Conservation (phyloP, 75 land plant species). For the Selaginella tamariscina region DNA sequence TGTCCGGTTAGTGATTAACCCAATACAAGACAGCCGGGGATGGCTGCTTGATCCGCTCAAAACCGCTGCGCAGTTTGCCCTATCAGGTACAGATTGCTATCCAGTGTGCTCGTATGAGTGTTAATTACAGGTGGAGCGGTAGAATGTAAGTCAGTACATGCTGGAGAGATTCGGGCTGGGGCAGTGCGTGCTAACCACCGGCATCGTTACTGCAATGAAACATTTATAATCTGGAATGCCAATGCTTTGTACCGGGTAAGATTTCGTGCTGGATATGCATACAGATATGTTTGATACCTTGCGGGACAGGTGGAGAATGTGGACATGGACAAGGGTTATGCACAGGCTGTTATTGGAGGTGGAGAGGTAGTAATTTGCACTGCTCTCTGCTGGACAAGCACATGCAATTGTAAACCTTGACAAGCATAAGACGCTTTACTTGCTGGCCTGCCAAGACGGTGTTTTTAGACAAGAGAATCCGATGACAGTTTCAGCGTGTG, state of each 20-base stretch:
- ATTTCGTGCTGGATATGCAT: too few species aligned
- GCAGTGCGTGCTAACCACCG: background rate
- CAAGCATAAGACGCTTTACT: background rate
- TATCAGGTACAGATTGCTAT: background rate
- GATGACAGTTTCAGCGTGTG: background rate
- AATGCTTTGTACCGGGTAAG: background rate
- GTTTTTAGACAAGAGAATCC: background rate
- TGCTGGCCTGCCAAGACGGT: background rate
- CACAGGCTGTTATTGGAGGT: background rate
- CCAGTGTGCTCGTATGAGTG: background rate
- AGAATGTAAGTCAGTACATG: background rate
- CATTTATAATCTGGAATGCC: background rate
- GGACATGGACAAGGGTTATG: background rate
- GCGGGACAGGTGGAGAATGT: background rate
- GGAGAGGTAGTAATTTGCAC: background rate
- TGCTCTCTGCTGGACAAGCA: background rate
- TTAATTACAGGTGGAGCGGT: background rate
- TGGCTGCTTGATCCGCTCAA: background rate
- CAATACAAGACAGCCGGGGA: background rate
- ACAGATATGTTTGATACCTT: too few species aligned
- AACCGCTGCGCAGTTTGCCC: background rate
- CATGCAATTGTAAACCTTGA: background rate
- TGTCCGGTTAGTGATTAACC: background rate
- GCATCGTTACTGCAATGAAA: background rate
- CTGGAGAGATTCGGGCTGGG: background rate